A percentile compares a stretch with the other conserved stretches of the same genome.
These are phyloP conservation scores for Apiotrichum gracile DNA, from an alignment of 1,284 basidiomycete species.

Conservation along the genomic window DNA sequence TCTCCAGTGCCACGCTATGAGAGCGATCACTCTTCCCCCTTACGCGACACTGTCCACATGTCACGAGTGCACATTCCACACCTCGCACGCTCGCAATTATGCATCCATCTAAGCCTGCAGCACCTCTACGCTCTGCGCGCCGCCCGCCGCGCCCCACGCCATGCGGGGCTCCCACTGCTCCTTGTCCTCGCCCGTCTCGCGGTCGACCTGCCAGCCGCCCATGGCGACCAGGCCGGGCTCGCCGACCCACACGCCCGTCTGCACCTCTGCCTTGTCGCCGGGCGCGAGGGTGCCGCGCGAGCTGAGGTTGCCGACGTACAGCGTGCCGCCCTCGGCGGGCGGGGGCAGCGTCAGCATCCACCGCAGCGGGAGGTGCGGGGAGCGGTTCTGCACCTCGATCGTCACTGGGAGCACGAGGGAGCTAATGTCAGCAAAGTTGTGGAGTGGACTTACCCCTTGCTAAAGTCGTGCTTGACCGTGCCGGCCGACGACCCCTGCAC, in stretches of 20 bases:
- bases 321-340: not conserved
- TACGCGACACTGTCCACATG: no score
- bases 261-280: slow-evolving; percentile 6
- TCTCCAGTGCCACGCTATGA: no score
- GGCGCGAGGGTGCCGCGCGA: slow-evolving; percentile 26
- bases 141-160: slow-evolving; percentile 2
- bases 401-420: slow-evolving; percentile 55
- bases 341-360: slow-evolving; percentile 30
- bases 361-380: slow-evolving; percentile 26
- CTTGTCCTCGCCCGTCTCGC: slow-evolving; percentile 9
- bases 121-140: not conserved
- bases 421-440: slow-evolving; percentile 44
- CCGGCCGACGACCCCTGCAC: slow-evolving; percentile 20
- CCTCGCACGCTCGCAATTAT: no score
- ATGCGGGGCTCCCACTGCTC: slow-evolving; percentile 1
- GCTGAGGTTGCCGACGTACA: slow-evolving; percentile 23
- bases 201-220: slow-evolving; percentile 27
- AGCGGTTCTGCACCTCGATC: slow-evolving; percentile 60
- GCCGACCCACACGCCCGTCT: slow-evolving; percentile 21
- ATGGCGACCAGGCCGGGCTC: slow-evolving; percentile 24
- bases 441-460: slow-evolving; percentile 54
- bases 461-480: slow-evolving; percentile 59
- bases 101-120: not conserved
- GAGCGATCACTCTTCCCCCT: no score
- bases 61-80: no score